Conservation (phyloP, 1,139 yeast genomes). For the Yamadazyma atmosphaerica region DNA sequence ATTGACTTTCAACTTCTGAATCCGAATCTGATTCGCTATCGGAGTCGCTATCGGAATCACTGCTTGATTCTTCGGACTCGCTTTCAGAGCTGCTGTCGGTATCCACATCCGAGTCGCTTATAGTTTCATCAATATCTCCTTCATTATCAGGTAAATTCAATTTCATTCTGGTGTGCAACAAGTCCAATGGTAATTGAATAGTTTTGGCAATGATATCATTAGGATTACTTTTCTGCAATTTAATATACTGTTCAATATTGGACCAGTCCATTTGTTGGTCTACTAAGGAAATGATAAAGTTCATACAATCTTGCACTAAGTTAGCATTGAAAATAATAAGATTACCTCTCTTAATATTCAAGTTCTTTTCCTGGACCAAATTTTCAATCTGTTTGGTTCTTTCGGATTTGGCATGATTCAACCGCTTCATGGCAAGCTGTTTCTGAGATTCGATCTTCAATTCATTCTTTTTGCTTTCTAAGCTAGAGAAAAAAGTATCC, state of each 20-base stretch:
- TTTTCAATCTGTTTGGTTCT: constrained; percentile 71
- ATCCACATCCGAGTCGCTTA: constrained; percentile 22
- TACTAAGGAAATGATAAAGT: constrained; percentile 62
- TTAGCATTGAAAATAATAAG: constrained; percentile 70
- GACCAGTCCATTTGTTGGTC: constrained; percentile 95
- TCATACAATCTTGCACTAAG: constrained; percentile 69
- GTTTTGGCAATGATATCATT: constrained; percentile 63
- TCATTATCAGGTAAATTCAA: constrained; percentile 55
- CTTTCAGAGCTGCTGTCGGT: constrained; percentile 27
- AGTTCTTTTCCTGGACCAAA: constrained; percentile 61
- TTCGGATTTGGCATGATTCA: constrained; percentile 74
- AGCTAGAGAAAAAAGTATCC: constrained; percentile 80
- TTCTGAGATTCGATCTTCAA: constrained; percentile 68
- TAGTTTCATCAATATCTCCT: constrained; percentile 18
- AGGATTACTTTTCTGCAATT: constrained; percentile 60
- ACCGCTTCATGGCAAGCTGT: constrained; percentile 67
- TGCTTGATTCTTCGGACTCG: constrained; percentile 32
- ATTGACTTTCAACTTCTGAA: constrained; percentile 21
- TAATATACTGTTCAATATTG: constrained; percentile 75
- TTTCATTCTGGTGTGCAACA: constrained; percentile 67
- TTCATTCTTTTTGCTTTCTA: constrained; percentile 73
- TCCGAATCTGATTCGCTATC: constrained; percentile 32
- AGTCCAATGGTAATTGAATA: constrained; percentile 68
- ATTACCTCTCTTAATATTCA: constrained; percentile 69
- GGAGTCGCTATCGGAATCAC: constrained; percentile 21